Base-by-base conservation (phyloP, 129 eudicot genomes). In the Solidago caesia region DNA sequence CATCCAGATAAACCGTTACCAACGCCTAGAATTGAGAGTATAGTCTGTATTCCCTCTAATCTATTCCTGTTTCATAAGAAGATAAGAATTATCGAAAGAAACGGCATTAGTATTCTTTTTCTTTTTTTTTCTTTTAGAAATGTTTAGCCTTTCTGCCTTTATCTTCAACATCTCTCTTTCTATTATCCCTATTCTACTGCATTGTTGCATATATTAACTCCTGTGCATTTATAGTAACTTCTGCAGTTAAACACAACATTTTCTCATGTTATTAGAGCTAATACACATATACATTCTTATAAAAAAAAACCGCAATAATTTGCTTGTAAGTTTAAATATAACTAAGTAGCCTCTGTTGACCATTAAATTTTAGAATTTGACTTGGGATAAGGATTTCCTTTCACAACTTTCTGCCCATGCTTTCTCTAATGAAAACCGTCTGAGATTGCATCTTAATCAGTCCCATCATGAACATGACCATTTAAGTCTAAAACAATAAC, bases 361-460 rank as follows among this genome's bases (percentile, higher is more conserved):
- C 5, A 64, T 66, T 42, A 21, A 64, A 25, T 64, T 39, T 4
- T 49, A 66, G 13, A 5, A 64, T 67, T 49, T 25, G 75, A 94
- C 98, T 96, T 94, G 76, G 97, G 98, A 78, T 90, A 83, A 52
- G 89, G 85, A 80, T 88, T 90, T 78, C 98, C 97, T 72, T 83
- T 90, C 27, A 93, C 98, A 57, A 88, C 89, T 81, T 90, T 94
- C 88, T 94, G 98, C 62, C 98, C 97, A 39, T 94, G 90, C 78
- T 94, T 93, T 81, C 98, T 86, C 98, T 97, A 94, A 51, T 88
- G 92, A 81, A 70, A 94, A 44, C 98, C 97, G 73, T 94, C 96
- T 6, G 91, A 83, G 41, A 68, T 53, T 44, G 78, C 82, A 44
- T 83, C 91, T 41, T 91, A 77, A 75, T 86, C 91, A 46, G 74